Evolutionary conservation across 2,329 filamentous ascomycete species (phyloP), one percentile per base, ranked within the genome.

Genomic region (Cadophora sp.): DNA sequence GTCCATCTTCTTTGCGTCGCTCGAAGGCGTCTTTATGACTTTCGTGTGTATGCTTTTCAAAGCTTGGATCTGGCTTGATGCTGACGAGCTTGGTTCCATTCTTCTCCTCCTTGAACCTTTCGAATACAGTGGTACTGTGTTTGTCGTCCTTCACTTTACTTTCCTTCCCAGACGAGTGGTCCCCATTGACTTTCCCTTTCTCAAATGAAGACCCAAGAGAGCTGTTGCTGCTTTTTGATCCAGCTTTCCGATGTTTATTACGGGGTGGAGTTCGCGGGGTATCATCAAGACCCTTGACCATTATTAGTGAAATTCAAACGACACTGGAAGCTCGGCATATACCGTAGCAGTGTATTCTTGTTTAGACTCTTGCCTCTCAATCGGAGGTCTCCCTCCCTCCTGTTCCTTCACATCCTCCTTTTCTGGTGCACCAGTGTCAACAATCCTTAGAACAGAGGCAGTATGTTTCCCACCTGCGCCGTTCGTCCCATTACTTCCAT

Each of bases 241-340:
- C 58, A 48, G 71, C 55, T 66, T 74, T 76, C 48, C 73, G 70
- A 61, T 74, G 70, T 43, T 72, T 76, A 14, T 73, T 50, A 59
- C 74, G 72, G 8, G 73, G 68, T 31, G 75, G 73, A n/a, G 61
- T 72, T 64, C 69, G 69, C 3, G 75, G 72, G 31, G 71, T 69
- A 66, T 77, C 74, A 51, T 77, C 75, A 14, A 76, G 73, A n/a
- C 75, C 76, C 76, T 77, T 40, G 16, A 27, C 14, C 51, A 62
- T 55, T 22, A 56, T 73, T 51, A 74, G 65, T 50, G 63, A 11
- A 1, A 29, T 16, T 29, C 31, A 1, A 48, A 24, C 37, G 14
- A 19, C 22, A 29, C 22, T 14, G 53, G 31, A 11, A 50, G 26
- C n/a, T 31, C 37, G 11, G 16, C 19, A 65, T 69, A 46, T 70